Evolutionary conservation across 345 rosid genomes (phyloP), one percentile per base, ranked within the genome.

Genomic region (Limnanthes douglasii): DNA sequence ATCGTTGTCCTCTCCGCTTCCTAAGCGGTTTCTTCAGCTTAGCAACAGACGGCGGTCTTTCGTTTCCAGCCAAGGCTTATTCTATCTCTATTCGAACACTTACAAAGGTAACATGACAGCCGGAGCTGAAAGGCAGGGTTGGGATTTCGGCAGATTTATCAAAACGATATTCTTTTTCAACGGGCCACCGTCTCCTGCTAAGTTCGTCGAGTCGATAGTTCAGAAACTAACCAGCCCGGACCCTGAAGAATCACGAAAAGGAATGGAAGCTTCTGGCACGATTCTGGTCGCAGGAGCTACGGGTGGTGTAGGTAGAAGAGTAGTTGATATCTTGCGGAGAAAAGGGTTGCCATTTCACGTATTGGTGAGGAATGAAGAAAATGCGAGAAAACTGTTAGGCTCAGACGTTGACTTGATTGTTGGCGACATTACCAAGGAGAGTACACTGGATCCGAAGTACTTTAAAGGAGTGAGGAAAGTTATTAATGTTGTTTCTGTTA

Each of bases 251-350:
- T 38, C 64, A 0, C 43, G 25, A 9, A 54, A 32, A 6, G 28
- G 36, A 44, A 88, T 76, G 93, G 75, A 56, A 31, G 50, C 64
- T 48, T 43, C 79, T 13, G 81, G 66, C 18, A 51, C 68, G 19
- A 60, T 76, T 32, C 76, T 88, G 37, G 95, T 88, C 8, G 73
- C 73, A 55, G 97, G 97, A 41, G 93, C 93, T 60, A 88, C 97
- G 0, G 95, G 97, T 37, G 95, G 97, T 47, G 95, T 88, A 8
- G 97, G 97, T 43, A 79, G 72, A 59, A 70, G 95, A 28, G 81
- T 76, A 4, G 93, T 88, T 34, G 65, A 74, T 41, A 45, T 74
- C 26, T 62, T 88, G 45, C 61, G 54, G 54, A 49, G 57, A 13
- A 83, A 69, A 62, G 93, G 95, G 5, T 46, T 71, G 51, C 78